Evolutionary conservation across 805 yeast species (phyloP), one percentile per base, ranked within the genome.

Genomic region (Vanderwaltozyma yarrowii): DNA sequence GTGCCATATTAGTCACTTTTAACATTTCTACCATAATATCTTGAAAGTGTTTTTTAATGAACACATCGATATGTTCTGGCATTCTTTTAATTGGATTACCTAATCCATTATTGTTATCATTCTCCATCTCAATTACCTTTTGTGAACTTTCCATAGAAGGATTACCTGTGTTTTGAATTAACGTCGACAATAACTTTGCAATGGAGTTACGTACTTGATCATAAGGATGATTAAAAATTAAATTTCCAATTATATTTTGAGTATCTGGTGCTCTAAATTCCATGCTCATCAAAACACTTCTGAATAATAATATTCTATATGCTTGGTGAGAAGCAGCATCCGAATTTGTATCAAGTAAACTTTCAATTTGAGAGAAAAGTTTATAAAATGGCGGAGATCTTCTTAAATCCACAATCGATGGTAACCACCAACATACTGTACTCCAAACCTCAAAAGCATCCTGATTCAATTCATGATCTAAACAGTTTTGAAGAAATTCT

Each of bases 371-470:
- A 15, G 70, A 56, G 13, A 82, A 61, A 8, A 63, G 60, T 23
- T 62, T 53, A 17, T 68, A 58, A 3, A 81, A 55, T 11, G 69
- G 66, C 12, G 79, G 77, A 38, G 74, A 70, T 41, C 95, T 70
- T 52, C 95, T 71, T 35, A 69, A 46, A 55, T 84, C 94, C 28
- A 76, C 65, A 46, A 74, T 78, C 0, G 75, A 58, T 0, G 86
- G 81, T 1, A 76, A 51, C 82, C 86, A 80, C 80, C 85, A 79
- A 3, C 80, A 66, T 35, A 84, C 72, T 0, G 85, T 71, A 26
- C 69, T 67, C 96, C 96, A 92, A 30, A 82, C 75, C 15, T 69
- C 72, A 28, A 70, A 60, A 3, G 78, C 80, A 24, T 87, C 92
- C 3, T 86, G 94, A 1, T 84, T 73, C 39, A 89, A 58, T 33